These are phyloP conservation scores for Orychophragmus violaceus DNA, from an alignment of 345 rosid genomes.

Conservation along the genomic window DNA sequence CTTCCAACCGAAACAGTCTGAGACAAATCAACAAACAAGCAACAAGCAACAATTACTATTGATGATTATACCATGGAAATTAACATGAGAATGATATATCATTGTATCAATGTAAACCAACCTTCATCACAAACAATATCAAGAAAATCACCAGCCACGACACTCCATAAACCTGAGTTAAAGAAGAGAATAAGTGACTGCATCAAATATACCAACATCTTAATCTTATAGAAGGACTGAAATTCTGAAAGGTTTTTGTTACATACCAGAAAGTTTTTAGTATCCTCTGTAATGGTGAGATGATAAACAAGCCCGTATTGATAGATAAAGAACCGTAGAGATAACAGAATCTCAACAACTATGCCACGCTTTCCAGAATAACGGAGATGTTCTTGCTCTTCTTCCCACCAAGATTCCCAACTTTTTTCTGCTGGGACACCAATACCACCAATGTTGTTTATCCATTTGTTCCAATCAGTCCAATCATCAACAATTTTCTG, in stretches of 20 bases:
- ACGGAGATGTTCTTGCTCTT: slow-evolving; percentile 92
- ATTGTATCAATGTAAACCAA: slow-evolving; percentile 24
- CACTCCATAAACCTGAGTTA: slow-evolving; percentile 68
- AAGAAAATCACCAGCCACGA: slow-evolving; percentile 94
- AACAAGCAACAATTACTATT: background rate
- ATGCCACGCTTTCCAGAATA: slow-evolving; percentile 93
- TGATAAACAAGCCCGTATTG: slow-evolving; percentile 97
- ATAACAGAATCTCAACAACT: slow-evolving; percentile 74
- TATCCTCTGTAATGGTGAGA: slow-evolving; percentile 45
- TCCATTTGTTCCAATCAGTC: slow-evolving; percentile 99
- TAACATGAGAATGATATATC: background rate
- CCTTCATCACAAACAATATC: slow-evolving; percentile 94
- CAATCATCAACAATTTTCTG: slow-evolving; percentile 99
- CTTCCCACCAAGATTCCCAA: slow-evolving; percentile 99
- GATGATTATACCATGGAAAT: background rate
- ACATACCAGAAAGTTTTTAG: slow-evolving; percentile 65
- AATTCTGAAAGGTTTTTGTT: background rate
- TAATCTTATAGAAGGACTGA: background rate
- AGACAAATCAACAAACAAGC: too few species aligned
- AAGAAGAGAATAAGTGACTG: background rate
- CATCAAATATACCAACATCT: background rate
- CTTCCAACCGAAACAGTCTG: slow-evolving; percentile 98
- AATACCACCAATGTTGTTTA: slow-evolving; percentile 84
- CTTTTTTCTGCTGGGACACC: slow-evolving; percentile 97
- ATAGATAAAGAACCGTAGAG: slow-evolving; percentile 84